Base-by-base conservation (phyloP, 495 filamentous ascomycete genomes). In the Articulospora tetracladia region DNA sequence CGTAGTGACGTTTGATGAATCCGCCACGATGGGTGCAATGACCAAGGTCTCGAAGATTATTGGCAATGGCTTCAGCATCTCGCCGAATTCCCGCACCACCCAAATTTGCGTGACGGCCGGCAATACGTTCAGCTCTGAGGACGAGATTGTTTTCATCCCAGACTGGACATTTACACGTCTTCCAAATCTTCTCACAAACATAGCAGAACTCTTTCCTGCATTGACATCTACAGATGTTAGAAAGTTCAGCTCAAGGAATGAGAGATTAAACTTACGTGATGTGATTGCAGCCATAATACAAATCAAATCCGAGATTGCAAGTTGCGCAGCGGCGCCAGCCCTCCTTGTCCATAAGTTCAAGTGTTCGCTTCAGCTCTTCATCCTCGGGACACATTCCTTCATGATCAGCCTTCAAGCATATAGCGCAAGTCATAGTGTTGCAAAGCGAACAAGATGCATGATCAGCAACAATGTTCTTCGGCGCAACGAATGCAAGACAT, bases 191-290 rank as follows among this genome's bases (percentile, higher is more conserved):
- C 2, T 76, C 82, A 61, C 82, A 86, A 1, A 69, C 57, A 48
- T 86, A 86, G 60, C 82, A 85, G 62, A 85, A 85, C 51, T 84
- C 55, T 6, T 72, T 69, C 0, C 70, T 61, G 54, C 82, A 85
- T 27, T 24, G 68, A 59, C 82, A 86, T 4, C 78, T 82, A 52
- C 19, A 4, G 22, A 48, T 4, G 13, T 49, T 41, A 34, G 30
- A 34, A 34, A 15, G 30, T 15, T 34, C 15, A 6, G 30, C 30
- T 7, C 30, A 34, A 34, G 30, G 30, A 23, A 4, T 36, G 48
- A 41, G 41, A 49, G 24, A 13, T 4, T 32, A 12, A 25, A 60
- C 55, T 26, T 34, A 68, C 66, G 52, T 65, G 1, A 68, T 68
- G 32, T 68, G 66, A 48, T 66, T 63, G 48, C 66, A 68, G 20